Conservation (phyloP, 169 alveolate species). For the Babesia divergens region DNA sequence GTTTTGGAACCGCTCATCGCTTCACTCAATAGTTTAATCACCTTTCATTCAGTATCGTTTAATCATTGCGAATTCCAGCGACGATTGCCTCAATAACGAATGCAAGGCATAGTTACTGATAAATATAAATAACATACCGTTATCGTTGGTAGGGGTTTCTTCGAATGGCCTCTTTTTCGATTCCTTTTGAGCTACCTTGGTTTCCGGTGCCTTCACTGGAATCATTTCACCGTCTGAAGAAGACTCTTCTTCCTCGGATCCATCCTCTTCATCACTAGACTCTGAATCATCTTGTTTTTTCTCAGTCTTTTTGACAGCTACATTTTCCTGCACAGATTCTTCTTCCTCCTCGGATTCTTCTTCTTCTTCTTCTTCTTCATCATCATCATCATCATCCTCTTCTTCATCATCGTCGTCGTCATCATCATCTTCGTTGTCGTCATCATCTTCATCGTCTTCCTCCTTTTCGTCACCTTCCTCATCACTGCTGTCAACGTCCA, state of each 20-base stretch:
- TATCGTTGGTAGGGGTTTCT: neutral
- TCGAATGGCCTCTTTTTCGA: conserved; percentile 11
- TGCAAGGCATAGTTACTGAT: neutral
- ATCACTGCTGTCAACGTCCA: conserved; percentile 3
- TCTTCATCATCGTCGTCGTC: conserved; percentile 23
- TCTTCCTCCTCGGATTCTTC: neutral
- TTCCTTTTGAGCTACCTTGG: neutral
- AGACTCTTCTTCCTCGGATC: conserved; percentile 1
- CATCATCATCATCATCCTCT: neutral
- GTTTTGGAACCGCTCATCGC: conserved; percentile 55
- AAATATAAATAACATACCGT: neutral
- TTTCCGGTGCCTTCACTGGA: neutral
- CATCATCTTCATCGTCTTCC: conserved; percentile 1
- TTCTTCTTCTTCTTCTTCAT: neutral
- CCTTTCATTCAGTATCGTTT: conserved; percentile 13
- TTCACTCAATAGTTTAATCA: conserved; percentile 62
- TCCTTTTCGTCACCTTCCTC: neutral
- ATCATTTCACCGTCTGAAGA: neutral
- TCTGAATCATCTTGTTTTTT: neutral
- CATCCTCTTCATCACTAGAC: neutral
- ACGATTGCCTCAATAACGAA: neutral
- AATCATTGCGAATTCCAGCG: conserved; percentile 49
- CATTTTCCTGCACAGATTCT: neutral
- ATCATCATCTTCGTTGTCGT: neutral
- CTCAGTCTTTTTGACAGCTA: too few relatives aligned